Percentiles rank a stretch among this genome's conserved stretches.
phyloP scores from a whole-genome alignment of 2,329 filamentous ascomycete genomes.

The Colletotrichum theobromicola region DNA sequence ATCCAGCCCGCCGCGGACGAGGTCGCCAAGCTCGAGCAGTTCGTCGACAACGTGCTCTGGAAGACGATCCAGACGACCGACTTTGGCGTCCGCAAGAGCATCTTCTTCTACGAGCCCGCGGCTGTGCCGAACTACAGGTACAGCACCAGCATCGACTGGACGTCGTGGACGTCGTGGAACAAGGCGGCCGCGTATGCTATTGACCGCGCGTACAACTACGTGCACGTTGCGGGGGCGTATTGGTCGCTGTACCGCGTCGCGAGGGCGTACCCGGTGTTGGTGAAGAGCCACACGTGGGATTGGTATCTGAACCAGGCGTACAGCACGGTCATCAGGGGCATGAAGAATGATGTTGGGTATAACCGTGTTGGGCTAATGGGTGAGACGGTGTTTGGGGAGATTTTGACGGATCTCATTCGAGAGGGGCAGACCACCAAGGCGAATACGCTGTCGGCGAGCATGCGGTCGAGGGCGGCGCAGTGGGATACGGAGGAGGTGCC shows the following conservation, averaged over 20 bases:
- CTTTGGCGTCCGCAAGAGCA: constrained; percentile 56
- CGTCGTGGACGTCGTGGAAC: constrained; percentile 57
- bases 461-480: constrained; percentile 50
- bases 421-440: constrained; percentile 49
- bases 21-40: constrained; percentile 56
- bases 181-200: constrained; percentile 46
- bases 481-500: constrained; percentile 58
- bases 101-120: constrained; percentile 61
- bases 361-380: constrained; percentile 60
- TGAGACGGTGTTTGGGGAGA: constrained; percentile 60
- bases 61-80: constrained; percentile 48
- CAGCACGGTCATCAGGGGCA: constrained; percentile 48
- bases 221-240: constrained; percentile 60
- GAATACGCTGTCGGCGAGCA: constrained; percentile 43
- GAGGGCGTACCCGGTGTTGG: constrained; percentile 49
- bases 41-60: constrained; percentile 56
- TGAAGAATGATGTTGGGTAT: constrained; percentile 46
- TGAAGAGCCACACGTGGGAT: constrained; percentile 46
- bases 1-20: constrained; percentile 53
- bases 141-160: constrained; percentile 49
- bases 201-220: constrained; percentile 63
- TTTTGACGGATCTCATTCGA: constrained; percentile 53
- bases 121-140: constrained; percentile 50
- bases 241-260: constrained; percentile 63
- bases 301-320: constrained; percentile 63